phyloP scores from a whole-genome alignment of 116 monocot genomes.

The Iris pallida region DNA sequence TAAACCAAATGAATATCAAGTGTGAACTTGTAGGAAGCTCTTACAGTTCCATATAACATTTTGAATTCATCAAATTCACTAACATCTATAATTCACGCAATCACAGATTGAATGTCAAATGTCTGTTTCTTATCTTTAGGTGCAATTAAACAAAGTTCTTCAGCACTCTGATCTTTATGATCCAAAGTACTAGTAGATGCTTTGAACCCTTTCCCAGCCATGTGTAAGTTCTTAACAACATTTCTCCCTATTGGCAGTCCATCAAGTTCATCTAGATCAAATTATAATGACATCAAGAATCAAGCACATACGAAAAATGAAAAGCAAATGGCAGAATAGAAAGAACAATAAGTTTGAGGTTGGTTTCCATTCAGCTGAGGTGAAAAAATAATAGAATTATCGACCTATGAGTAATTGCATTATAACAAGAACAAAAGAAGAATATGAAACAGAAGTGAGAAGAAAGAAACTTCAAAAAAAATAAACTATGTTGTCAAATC shows the following conservation, averaged over 20 bases:
- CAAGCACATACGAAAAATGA: background rate
- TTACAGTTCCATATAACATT: constrained; percentile 93
- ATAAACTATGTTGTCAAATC: too few species aligned
- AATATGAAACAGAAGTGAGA: too few species aligned
- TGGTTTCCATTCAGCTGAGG: background rate
- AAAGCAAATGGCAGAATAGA: background rate
- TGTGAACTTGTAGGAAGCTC: constrained; percentile 13
- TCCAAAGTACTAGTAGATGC: constrained; percentile 22
- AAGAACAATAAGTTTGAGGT: background rate
- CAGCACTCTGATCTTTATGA: constrained; percentile 67
- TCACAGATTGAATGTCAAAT: constrained; percentile 83
- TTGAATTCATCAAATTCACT: constrained; percentile 99
- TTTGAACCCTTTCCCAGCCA: constrained; percentile 62
- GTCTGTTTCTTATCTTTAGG: constrained; percentile 81
- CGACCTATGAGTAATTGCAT: background rate
- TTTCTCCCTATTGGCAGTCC: constrained; percentile 81
- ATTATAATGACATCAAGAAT: constrained; percentile 1
- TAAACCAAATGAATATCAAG: constrained; percentile 1
- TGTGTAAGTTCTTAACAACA: constrained; percentile 87
- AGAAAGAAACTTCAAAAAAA: too few species aligned
- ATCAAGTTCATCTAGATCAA: constrained; percentile 87
- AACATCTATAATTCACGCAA: constrained; percentile 86
- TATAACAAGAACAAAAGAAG: too few species aligned
- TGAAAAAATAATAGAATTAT: background rate
- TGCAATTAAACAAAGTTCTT: constrained; percentile 82